A percentile compares a stretch with the other conserved stretches of the same genome.
These are phyloP conservation scores for Arctium minus DNA, from an alignment of 129 eudicot genomes.

Conservation along the genomic window DNA sequence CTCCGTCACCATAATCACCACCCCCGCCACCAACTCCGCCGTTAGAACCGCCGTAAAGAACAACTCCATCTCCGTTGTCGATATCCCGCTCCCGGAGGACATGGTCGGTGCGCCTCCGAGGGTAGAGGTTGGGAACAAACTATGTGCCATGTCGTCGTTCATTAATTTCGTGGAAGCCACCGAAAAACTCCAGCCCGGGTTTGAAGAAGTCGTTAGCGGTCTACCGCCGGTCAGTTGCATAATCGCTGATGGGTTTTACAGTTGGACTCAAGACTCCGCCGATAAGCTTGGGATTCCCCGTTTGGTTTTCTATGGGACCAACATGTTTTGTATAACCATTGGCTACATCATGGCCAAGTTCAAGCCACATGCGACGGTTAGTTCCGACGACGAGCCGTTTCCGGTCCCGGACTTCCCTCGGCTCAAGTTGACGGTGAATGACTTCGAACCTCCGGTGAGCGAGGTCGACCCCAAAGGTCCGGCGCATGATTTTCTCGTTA, in stretches of 20 bases:
- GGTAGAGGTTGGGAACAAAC: conserved; percentile 35
- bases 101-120: conserved; percentile 32
- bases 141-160: conserved; percentile 41
- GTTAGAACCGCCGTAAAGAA: conserved; percentile 22
- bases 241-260: conserved; percentile 53
- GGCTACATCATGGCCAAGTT: conserved; percentile 16
- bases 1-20: conserved; percentile 62
- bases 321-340: conserved; percentile 38
- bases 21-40: conserved; percentile 43
- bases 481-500: conserved; percentile 10
- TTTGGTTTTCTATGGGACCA: conserved; percentile 40
- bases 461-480: conserved; percentile 34
- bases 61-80: conserved; percentile 28
- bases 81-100: conserved; percentile 39
- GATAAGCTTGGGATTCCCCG: conserved; percentile 39
- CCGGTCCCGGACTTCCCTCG: conserved; percentile 28
- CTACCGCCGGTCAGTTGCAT: conserved; percentile 39
- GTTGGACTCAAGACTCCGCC: conserved; percentile 60
- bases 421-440: conserved; percentile 37
- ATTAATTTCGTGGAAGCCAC: conserved; percentile 33
- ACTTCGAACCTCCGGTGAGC: conserved; percentile 37
- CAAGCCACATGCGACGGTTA: conserved; percentile 27
- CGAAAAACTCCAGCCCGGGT: conserved; percentile 33
- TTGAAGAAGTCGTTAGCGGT: conserved; percentile 36
- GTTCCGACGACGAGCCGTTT: conserved; percentile 32